phyloP scores from a whole-genome alignment of 1,284 basidiomycete genomes.

The Meira miltonrushii region DNA sequence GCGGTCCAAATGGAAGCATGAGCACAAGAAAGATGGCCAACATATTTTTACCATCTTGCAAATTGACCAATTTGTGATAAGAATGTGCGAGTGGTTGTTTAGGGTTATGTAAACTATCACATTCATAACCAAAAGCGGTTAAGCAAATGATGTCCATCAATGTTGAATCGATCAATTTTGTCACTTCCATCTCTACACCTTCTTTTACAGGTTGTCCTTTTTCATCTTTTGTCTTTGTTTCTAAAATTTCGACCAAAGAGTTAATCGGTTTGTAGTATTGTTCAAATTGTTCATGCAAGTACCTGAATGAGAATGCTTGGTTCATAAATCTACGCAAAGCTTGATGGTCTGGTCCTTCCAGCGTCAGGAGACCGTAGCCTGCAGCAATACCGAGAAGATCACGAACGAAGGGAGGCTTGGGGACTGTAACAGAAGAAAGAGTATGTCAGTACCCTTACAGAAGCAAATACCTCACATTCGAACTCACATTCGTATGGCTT shows the following conservation, averaged over 20 bases:
- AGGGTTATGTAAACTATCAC: conserved; percentile 33
- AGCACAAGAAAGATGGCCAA: conserved; percentile 37
- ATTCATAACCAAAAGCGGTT: conserved; percentile 36
- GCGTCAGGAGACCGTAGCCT: conserved; percentile 33
- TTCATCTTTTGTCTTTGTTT: conserved; percentile 23
- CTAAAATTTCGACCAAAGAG: conserved; percentile 27
- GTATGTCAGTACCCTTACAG: neutral
- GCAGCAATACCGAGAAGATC: conserved; percentile 29
- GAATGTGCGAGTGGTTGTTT: conserved; percentile 35
- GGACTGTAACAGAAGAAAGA: conserved; percentile 3
- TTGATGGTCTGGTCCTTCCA: conserved; percentile 33
- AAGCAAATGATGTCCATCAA: conserved; percentile 50
- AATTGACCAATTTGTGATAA: conserved; percentile 36
- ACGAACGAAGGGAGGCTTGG: conserved; percentile 25
- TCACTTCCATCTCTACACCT: conserved; percentile 33
- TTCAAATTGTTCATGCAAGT: conserved; percentile 34
- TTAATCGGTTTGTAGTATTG: conserved; percentile 36
- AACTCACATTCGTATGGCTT: conserved; percentile 6
- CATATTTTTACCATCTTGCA: conserved; percentile 38
- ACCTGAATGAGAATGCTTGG: conserved; percentile 34
- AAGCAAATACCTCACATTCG: neutral
- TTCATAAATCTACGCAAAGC: conserved; percentile 42
- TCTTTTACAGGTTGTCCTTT: conserved; percentile 6
- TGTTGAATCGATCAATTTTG: conserved; percentile 28
- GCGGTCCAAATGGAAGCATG: conserved; percentile 31